phyloP scores from a whole-genome alignment of 169 alveolate genomes.

The Babesia bovis region DNA sequence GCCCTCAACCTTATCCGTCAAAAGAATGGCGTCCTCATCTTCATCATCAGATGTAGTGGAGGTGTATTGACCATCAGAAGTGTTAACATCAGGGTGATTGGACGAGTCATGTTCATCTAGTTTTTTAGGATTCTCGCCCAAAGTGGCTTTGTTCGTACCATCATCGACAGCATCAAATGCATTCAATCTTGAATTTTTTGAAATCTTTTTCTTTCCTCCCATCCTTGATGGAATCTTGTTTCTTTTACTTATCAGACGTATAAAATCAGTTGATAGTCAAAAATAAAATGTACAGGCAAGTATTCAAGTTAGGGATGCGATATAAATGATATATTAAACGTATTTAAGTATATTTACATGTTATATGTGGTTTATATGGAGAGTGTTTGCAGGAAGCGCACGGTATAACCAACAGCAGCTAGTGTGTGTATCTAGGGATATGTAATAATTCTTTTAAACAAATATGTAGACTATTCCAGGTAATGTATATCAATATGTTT shows the following conservation, averaged over 20 bases:
- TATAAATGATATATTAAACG: too few relatives aligned
- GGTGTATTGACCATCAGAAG: background rate
- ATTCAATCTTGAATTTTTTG: background rate
- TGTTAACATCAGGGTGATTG: background rate
- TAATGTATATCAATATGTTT: too few relatives aligned
- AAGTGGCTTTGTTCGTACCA: background rate
- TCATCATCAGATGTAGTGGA: conserved; percentile 78
- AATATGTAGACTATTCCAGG: too few relatives aligned
- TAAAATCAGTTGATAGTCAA: background rate
- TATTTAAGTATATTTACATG: too few relatives aligned
- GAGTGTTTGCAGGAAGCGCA: too few relatives aligned
- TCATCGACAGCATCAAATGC: background rate
- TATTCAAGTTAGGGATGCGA: too few relatives aligned
- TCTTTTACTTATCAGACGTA: background rate
- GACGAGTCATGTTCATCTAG: background rate
- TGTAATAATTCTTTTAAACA: too few relatives aligned
- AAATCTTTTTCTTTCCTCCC: conserved; percentile 1
- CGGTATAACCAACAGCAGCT: too few relatives aligned
- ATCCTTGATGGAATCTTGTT: background rate
- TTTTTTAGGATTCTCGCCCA: background rate
- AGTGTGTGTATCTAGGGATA: too few relatives aligned
- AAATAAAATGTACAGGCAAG: background rate
- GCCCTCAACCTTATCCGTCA: conserved; percentile 73
- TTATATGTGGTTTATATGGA: too few relatives aligned
- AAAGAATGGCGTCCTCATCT: conserved; percentile 76